Conservation (phyloP, 2,329 filamentous ascomycete genomes). For the Fusarium continuum region DNA sequence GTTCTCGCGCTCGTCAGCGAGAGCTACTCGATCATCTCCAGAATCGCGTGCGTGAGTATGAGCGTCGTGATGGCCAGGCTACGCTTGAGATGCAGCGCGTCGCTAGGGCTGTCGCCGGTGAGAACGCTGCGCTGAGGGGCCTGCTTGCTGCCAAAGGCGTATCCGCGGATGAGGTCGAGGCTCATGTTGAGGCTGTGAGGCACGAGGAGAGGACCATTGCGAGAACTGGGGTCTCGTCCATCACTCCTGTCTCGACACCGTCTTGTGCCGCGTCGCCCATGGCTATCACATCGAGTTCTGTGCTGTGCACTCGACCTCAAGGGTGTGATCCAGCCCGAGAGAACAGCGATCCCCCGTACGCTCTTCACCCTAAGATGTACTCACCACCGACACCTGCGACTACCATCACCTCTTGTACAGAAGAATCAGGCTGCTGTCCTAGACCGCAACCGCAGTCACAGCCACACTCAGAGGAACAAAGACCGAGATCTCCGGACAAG, state of each 20-base stretch:
- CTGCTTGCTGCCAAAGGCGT: slow-evolving; percentile 38
- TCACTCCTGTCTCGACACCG: slow-evolving; percentile 15
- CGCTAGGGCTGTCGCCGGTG: slow-evolving; percentile 54
- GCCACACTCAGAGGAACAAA: background rate
- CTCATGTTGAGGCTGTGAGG: slow-evolving; percentile 24
- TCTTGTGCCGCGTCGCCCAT: slow-evolving; percentile 19
- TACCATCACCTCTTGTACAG: background rate
- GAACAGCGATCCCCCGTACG: background rate
- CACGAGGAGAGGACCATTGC: background rate
- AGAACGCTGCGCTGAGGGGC: slow-evolving; percentile 53
- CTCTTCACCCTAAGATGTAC: background rate
- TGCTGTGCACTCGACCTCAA: background rate
- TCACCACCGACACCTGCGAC: slow-evolving; percentile 1
- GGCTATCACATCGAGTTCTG: background rate
- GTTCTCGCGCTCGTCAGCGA: slow-evolving; percentile 55
- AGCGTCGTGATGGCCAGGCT: slow-evolving; percentile 54
- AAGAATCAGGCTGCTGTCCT: slow-evolving; percentile 9
- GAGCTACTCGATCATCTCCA: slow-evolving; percentile 57
- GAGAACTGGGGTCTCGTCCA: background rate
- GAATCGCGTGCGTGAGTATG: slow-evolving; percentile 52
- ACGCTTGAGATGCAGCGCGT: slow-evolving; percentile 59
- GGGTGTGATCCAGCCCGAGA: background rate
- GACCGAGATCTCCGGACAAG: slow-evolving; percentile 20
- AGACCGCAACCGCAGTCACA: background rate
- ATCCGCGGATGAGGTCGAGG: slow-evolving; percentile 31